These are phyloP conservation scores for Kwoniella sp. DNA, from an alignment of 768 basidiomycete species.

Conservation along the genomic window DNA sequence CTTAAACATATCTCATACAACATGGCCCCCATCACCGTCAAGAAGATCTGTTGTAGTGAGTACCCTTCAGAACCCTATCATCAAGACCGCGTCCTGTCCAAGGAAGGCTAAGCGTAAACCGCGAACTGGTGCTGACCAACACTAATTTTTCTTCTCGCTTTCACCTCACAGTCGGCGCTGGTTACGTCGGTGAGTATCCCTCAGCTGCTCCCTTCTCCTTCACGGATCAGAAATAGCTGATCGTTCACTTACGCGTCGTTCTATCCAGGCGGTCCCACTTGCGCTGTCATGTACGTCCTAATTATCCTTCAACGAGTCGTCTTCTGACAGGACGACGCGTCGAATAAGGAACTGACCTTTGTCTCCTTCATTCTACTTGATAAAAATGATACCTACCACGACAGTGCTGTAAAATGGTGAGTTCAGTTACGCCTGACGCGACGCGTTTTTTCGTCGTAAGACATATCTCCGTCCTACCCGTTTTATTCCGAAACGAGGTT, in stretches of 20 bases:
- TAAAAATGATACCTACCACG: not conserved
- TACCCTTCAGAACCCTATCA: slow-evolving; percentile 34
- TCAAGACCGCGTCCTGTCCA: not conserved
- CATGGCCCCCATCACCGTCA: slow-evolving; percentile 63
- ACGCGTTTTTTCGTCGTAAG: not conserved
- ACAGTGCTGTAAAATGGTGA: slow-evolving; percentile 72
- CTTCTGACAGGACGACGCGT: slow-evolving; percentile 9
- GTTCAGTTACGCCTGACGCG: slow-evolving; percentile 5
- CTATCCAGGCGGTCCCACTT: slow-evolving; percentile 81
- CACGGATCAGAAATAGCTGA: slow-evolving; percentile 7
- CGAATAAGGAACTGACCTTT: not conserved
- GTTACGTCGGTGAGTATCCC: slow-evolving; percentile 75
- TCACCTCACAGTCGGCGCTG: slow-evolving; percentile 50
- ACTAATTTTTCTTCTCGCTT: not conserved
- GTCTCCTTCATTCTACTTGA: not conserved
- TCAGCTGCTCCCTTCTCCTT: not conserved
- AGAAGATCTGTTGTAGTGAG: slow-evolving; percentile 87
- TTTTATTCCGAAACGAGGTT: not conserved
- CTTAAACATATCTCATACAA: slow-evolving; percentile 9
- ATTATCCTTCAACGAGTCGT: slow-evolving; percentile 4
- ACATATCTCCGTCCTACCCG: not conserved
- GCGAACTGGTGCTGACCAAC: slow-evolving; percentile 1
- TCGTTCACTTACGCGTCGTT: slow-evolving; percentile 2
- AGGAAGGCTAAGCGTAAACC: not conserved
- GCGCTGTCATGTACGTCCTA: slow-evolving; percentile 70